These are phyloP conservation scores for Kwoniella shandongensis DNA, from an alignment of 768 basidiomycete genomes.

Conservation along the genomic window DNA sequence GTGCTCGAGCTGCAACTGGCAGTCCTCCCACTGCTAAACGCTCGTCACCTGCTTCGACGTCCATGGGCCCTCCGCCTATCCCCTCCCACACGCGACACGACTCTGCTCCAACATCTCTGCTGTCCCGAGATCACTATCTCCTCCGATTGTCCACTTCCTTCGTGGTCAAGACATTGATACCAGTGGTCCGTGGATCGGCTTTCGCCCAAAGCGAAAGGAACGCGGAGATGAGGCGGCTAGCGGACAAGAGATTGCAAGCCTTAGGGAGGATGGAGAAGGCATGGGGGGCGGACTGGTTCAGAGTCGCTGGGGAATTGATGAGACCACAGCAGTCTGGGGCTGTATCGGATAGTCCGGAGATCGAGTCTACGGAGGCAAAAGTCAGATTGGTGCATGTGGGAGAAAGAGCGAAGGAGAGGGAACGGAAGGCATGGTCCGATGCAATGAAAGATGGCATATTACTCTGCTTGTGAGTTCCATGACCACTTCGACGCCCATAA, in stretches of 20 bases:
- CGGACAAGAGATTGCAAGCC: slow-evolving; percentile 65
- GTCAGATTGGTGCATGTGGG: slow-evolving; percentile 37
- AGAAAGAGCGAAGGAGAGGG: slow-evolving; percentile 68
- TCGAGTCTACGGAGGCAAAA: slow-evolving; percentile 56
- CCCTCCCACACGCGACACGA: slow-evolving; percentile 13
- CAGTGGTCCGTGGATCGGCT: slow-evolving; percentile 27
- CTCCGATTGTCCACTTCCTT: slow-evolving; percentile 43
- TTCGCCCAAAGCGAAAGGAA: slow-evolving; percentile 27
- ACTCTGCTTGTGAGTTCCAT: slow-evolving; percentile 75
- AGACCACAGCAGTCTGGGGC: neutral
- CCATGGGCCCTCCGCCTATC: slow-evolving; percentile 14
- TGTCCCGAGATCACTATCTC: slow-evolving; percentile 40
- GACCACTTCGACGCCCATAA: slow-evolving; percentile 6
- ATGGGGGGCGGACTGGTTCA: slow-evolving; percentile 67
- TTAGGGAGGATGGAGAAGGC: slow-evolving; percentile 70
- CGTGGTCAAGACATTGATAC: slow-evolving; percentile 37
- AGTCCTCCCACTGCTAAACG: neutral
- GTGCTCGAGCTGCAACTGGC: slow-evolving; percentile 2
- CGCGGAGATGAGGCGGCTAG: slow-evolving; percentile 45
- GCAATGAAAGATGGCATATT: slow-evolving; percentile 80
- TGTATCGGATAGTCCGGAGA: neutral
- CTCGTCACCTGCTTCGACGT: neutral
- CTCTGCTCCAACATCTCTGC: slow-evolving; percentile 8
- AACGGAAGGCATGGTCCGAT: slow-evolving; percentile 70
- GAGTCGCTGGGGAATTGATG: slow-evolving; percentile 24